Base-by-base conservation (phyloP, 2,329 filamentous ascomycete genomes). In the Alternaria sp. region DNA sequence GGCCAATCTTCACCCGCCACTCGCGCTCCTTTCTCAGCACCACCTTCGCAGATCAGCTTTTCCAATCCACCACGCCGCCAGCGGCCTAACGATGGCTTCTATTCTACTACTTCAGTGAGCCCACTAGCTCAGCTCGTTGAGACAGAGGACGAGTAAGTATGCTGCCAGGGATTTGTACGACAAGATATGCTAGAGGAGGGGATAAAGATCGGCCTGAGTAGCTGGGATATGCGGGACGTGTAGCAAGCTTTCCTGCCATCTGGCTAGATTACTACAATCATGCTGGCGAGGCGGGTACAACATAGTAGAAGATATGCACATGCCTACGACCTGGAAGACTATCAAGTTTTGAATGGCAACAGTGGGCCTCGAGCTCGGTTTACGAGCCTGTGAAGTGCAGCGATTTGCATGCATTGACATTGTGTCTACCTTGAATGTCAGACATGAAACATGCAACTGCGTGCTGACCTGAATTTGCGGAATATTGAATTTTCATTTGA, bases 11-110 rank as follows among this genome's bases (percentile, higher is more conserved):
- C 52, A 13, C 51, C 39, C 4, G 13, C 23, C 5, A 17, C 29
- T n/a, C 39, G 24, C 5, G n/a, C 44, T 17, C 64, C 64, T 1
- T 61, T 61, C 36, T 66, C 59, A 17, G 64, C 66, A 31, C 66
- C 66, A 1, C 26, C 64, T n/a, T 57, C 58, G 7, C 51, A 60
- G 40, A 56, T 62, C 34, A 52, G 31, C 24, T 65, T 68, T 28
- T 37, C 53, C 13, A 34, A 48, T 13, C 60, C 61, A 11, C 58
- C 64, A 5, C 56, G 61, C 17, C 61, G 55, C n/a, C 42, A 31
- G n/a, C 50, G 39, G 11, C 46, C 33, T 24, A 17, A 51, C 6
- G n/a, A 41, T 14, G 42, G 13, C 0, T 26, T 29, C 21, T 40
- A 17, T 13, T 42, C 42, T 6, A 31, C 51, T 6, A 26, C 46